These are phyloP conservation scores for Zoysia pacifica DNA, from an alignment of 176 grass and related monocot species.

Conservation along the genomic window DNA sequence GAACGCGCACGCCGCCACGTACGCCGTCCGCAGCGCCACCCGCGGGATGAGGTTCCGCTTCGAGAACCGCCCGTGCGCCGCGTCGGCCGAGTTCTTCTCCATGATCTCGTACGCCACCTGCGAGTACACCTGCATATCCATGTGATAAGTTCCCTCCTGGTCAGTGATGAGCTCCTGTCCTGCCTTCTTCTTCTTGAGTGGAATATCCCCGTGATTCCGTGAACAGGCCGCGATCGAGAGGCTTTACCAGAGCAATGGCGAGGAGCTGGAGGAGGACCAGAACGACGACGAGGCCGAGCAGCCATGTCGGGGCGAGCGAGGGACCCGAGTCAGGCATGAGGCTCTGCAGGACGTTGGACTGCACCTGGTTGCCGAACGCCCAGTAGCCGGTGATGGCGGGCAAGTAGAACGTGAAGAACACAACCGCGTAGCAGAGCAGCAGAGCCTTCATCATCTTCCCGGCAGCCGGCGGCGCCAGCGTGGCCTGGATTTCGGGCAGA, in stretches of 20 bases:
- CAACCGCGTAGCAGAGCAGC: slow-evolving; percentile 56
- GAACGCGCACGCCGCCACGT: slow-evolving; percentile 62
- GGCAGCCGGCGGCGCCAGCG: slow-evolving; percentile 73
- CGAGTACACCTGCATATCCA: slow-evolving; percentile 56
- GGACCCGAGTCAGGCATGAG: slow-evolving; percentile 68
- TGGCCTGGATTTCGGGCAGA: slow-evolving; percentile 91
- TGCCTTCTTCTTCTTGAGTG: too few relatives aligned
- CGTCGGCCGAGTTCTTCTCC: slow-evolving; percentile 90
- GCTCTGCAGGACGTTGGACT: slow-evolving; percentile 72
- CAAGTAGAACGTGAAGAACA: slow-evolving; percentile 71
- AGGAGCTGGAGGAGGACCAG: slow-evolving; percentile 80
- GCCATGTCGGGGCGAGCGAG: slow-evolving; percentile 71
- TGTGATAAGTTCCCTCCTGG: neutral
- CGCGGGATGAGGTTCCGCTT: slow-evolving; percentile 62
- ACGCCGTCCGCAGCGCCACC: slow-evolving; percentile 60
- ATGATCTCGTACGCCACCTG: slow-evolving; percentile 95
- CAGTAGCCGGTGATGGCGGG: slow-evolving; percentile 71
- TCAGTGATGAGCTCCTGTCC: neutral
- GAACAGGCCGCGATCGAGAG: too few relatives aligned
- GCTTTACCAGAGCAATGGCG: slow-evolving; percentile 66
- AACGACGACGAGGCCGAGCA: slow-evolving; percentile 65
- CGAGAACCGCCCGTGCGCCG: slow-evolving; percentile 60
- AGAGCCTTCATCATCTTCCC: slow-evolving; percentile 89
- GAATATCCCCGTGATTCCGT: too few relatives aligned
- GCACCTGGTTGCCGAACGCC: slow-evolving; percentile 67